Conservation (phyloP, 2,329 filamentous ascomycete species). For the Scedosporium dehoogii region DNA sequence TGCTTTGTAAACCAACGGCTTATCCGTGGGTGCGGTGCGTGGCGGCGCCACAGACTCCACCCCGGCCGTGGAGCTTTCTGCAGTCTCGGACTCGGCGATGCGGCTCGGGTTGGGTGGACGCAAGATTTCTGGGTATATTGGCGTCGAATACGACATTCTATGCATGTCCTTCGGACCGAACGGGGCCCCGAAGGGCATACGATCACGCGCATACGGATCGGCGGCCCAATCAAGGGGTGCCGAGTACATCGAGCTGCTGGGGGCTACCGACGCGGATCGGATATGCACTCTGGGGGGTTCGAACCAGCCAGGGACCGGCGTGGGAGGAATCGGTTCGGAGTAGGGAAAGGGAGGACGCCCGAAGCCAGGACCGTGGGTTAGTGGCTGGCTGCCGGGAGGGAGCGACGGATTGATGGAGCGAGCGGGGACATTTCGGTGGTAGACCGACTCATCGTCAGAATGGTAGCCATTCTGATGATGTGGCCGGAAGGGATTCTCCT, state of each 20-base stretch:
- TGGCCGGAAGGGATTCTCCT: conserved; percentile 3
- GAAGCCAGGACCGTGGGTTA: not conserved
- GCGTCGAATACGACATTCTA: not conserved
- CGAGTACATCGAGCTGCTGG: conserved; percentile 6
- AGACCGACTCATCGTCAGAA: conserved; percentile 5
- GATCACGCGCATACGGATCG: conserved; percentile 1
- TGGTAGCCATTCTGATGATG: conserved; percentile 3
- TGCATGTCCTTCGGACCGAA: conserved; percentile 1
- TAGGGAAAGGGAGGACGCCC: not conserved
- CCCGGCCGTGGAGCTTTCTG: conserved; percentile 1
- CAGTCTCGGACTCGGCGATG: conserved; percentile 1
- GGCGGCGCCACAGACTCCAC: not conserved
- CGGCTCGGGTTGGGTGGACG: not conserved
- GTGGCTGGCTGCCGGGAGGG: not conserved
- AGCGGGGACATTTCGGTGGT: not conserved
- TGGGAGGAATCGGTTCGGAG: not conserved
- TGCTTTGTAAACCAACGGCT: not conserved
- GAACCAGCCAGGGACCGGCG: conserved; percentile 1
- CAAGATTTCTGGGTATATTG: conserved; percentile 3
- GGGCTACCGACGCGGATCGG: conserved; percentile 4
- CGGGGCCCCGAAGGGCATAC: not conserved
- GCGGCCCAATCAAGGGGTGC: conserved; percentile 1
- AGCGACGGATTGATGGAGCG: conserved; percentile 1
- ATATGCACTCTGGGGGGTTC: conserved; percentile 6
- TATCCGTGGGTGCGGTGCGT: not conserved